Evolutionary conservation across 2,329 filamentous ascomycete genomes (phyloP), one percentile per base, ranked within the genome.

Genomic region (Colletotrichum higginsianum): DNA sequence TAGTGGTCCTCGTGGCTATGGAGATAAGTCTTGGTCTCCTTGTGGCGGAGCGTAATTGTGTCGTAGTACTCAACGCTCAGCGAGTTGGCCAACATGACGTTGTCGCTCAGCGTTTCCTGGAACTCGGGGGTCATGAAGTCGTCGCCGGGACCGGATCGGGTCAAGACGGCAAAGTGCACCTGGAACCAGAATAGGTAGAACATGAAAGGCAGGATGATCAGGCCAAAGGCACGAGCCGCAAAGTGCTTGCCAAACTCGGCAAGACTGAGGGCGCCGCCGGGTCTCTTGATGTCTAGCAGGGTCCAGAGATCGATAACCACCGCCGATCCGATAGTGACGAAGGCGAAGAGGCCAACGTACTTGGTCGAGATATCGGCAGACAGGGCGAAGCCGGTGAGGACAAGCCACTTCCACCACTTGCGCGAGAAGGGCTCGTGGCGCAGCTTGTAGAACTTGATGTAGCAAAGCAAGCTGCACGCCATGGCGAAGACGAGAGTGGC

Each of bases 141-240:
- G 80, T 99, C 96, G 65, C 96, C 96, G 55, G 96, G 96, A 46
- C 96, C 96, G 63, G 96, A 98, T 72, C 92, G 89, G 75, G 86
- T 92, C 74, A 99, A 88, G 77, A 99, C 94, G 55, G 94, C 88
- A 82, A 99, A 99, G 85, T 99, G 96, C 40, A 99, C 95, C 87
- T 99, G 96, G 91, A 99, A 99, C 96, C 96, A 99, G 88, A 99
- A 98, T 57, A 99, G 90, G 83, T 99, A 99, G 84, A 99, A 97
- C 79, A 98, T 87, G 87, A 99, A 98, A 16, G 96, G 96, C 76
- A 98, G 90, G 75, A 98, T 81, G 77, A 98, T 94, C 67, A 99
- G 87, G 16, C 93, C 95, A 74, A 97, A 86, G n/a, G 92, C 90
- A 63, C 96, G 93, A 74, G 96, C 96, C 49, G 86, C 89, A 80